Conservation (phyloP, 306 rosid species). For the Herpetospermum pedunculosum region DNA sequence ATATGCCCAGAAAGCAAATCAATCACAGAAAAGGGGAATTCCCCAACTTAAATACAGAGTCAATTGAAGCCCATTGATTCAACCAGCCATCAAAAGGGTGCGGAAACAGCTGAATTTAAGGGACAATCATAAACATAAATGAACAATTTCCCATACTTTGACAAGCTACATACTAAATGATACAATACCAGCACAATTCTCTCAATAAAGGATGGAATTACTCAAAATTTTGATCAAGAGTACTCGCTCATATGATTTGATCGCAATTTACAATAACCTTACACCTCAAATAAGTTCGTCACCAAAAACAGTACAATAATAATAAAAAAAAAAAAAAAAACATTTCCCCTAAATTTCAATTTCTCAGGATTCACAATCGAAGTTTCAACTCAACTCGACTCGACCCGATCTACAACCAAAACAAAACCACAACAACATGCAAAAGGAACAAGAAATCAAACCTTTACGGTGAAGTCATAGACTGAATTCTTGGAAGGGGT, state of each 20-base stretch:
- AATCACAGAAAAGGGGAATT: not conserved
- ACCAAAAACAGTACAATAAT: too few species aligned
- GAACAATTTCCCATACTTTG: not conserved
- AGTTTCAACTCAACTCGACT: not conserved
- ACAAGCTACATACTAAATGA: not conserved
- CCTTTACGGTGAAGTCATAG: constrained; percentile 54
- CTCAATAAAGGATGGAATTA: not conserved
- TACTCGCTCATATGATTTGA: not conserved
- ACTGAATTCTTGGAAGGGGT: constrained; percentile 21
- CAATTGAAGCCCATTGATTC: not conserved
- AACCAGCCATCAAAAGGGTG: not conserved
- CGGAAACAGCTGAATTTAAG: not conserved
- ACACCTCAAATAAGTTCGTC: not conserved
- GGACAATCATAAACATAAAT: not conserved
- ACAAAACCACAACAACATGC: not conserved
- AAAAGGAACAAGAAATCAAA: not conserved
- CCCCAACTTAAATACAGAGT: not conserved
- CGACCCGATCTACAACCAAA: not conserved
- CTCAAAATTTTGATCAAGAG: not conserved
- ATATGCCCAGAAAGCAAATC: not conserved
- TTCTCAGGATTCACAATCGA: not conserved
- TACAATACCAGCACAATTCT: not conserved
- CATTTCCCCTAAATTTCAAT: not conserved
- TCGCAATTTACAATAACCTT: not conserved
- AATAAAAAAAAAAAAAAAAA: not conserved